A percentile compares a stretch with the other conserved stretches of the same genome.
Evolutionary conservation across 257 asterid genomes (phyloP).

Genomic region (Echium plantagineum): DNA sequence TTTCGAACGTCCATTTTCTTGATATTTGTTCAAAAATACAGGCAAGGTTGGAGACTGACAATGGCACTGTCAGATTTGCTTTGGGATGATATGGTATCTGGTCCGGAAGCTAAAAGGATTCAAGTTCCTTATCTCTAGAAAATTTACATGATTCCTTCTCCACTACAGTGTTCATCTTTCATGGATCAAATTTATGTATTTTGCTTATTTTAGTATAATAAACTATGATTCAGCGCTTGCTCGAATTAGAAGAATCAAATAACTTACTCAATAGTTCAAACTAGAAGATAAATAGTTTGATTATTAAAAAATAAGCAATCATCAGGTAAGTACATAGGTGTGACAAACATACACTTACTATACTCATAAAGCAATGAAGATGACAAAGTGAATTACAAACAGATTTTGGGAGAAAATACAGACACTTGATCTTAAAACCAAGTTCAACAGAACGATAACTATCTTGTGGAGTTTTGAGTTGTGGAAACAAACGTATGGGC

Average conservation of each 20-base stretch:
- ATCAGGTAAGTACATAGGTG: no score
- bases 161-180: neutral
- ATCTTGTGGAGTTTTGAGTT: neutral
- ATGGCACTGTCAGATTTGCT: conserved; percentile 86
- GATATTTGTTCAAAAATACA: conserved; percentile 7
- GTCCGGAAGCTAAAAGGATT: conserved; percentile 52
- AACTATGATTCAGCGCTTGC: neutral
- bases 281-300: neutral
- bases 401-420: neutral
- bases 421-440: neutral
- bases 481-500: neutral
- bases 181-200: neutral
- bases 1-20: neutral
- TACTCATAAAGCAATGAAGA: neutral
- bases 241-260: no score
- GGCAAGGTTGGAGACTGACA: conserved; percentile 77
- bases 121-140: conserved; percentile 44
- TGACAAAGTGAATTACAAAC: neutral
- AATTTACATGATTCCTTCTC: neutral
- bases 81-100: conserved; percentile 86
- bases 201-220: no score
- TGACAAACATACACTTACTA: neutral
- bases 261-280: no score
- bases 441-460: neutral
- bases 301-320: neutral